Evolutionary conservation across 148 eudicot genomes (phyloP).

Genomic region (Talinum fruticosum): DNA sequence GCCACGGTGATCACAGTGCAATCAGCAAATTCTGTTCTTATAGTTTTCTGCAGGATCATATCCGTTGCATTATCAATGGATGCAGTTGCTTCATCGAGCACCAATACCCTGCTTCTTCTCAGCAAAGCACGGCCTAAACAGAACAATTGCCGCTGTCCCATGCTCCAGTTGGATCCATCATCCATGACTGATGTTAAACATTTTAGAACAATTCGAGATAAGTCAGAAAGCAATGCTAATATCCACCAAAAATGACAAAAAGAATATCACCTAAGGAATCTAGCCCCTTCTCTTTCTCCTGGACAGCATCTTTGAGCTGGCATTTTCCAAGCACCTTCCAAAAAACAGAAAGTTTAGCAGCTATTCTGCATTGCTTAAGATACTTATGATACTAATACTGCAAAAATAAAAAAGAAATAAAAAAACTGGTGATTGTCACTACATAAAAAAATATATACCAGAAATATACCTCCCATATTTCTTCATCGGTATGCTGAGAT

Average conservation of each 20-base stretch:
- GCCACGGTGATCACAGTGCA: constrained; percentile 34
- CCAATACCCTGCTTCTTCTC: constrained; percentile 78
- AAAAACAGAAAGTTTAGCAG: neutral
- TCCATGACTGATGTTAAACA: constrained; percentile 51
- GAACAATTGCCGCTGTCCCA: constrained; percentile 89
- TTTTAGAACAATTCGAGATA: neutral
- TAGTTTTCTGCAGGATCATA: constrained; percentile 32
- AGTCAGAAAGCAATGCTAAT: neutral
- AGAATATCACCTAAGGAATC: constrained; percentile 53
- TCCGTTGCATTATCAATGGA: constrained; percentile 87
- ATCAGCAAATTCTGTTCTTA: constrained; percentile 44
- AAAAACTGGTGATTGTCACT: neutral
- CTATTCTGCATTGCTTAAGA: too few species aligned
- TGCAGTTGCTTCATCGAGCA: constrained; percentile 96
- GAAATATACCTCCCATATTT: constrained; percentile 78
- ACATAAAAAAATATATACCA: neutral
- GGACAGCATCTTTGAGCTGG: constrained; percentile 75
- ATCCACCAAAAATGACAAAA: neutral
- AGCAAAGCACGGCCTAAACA: constrained; percentile 85
- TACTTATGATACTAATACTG: too few species aligned
- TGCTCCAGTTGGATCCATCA: constrained; percentile 95
- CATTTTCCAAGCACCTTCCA: constrained; percentile 72
- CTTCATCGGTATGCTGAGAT: constrained; percentile 52
- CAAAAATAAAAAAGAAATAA: too few species aligned
- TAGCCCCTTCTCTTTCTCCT: constrained; percentile 68